Percentiles rank a stretch among this genome's conserved stretches.
phyloP scores from a whole-genome alignment of 1,284 basidiomycete genomes.

The Cryptococcus wingfieldii region DNA sequence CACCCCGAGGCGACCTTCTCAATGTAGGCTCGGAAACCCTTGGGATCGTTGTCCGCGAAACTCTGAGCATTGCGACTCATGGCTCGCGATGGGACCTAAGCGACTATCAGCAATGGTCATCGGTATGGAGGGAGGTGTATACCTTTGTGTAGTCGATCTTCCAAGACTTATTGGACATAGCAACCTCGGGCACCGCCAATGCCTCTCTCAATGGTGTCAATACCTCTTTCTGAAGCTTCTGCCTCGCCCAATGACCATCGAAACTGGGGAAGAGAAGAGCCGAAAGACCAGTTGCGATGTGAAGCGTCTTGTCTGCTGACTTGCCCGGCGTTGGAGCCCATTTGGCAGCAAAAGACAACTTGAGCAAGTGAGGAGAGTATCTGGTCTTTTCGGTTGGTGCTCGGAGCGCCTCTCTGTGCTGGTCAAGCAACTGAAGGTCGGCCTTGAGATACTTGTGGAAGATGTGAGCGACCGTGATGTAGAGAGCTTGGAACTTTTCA shows the following conservation, averaged over 20 bases:
- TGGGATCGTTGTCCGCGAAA: constrained; percentile 59
- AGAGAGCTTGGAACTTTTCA: constrained; percentile 58
- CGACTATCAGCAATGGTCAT: constrained; percentile 3
- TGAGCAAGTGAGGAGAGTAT: constrained; percentile 44
- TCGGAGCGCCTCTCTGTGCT: constrained; percentile 24
- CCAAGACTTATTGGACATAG: constrained; percentile 53
- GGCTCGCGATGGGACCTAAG: constrained; percentile 57
- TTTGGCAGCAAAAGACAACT: constrained; percentile 60
- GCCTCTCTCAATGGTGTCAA: constrained; percentile 57
- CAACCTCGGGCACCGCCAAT: constrained; percentile 55
- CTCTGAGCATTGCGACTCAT: constrained; percentile 57
- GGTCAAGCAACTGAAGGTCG: constrained; percentile 51
- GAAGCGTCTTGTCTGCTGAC: constrained; percentile 61
- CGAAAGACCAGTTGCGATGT: constrained; percentile 61
- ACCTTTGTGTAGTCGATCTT: constrained; percentile 58
- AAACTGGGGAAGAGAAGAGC: constrained; percentile 52
- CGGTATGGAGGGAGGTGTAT: constrained; percentile 5
- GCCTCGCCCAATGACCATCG: constrained; percentile 39
- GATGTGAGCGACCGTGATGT: constrained; percentile 59
- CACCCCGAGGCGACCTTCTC: constrained; percentile 55
- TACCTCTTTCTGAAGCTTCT: constrained; percentile 33
- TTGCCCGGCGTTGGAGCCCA: constrained; percentile 62
- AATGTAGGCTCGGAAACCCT: constrained; percentile 59
- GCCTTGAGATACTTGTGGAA: constrained; percentile 56
- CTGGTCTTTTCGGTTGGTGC: constrained; percentile 38